Base-by-base conservation (phyloP, 1,139 yeast species). In the Candida tropicalis region DNA sequence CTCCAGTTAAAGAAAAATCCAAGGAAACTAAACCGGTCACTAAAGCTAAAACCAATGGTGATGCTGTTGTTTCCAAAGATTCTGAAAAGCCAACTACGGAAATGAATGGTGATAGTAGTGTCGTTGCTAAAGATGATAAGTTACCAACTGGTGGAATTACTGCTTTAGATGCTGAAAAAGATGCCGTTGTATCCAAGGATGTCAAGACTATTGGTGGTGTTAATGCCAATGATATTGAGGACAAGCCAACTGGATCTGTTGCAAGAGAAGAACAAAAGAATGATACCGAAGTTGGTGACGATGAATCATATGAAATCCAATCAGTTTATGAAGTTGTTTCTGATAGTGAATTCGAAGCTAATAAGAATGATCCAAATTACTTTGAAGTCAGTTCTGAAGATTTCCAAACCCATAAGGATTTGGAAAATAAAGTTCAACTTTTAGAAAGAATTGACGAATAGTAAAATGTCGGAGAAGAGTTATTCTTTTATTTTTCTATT, bases 301-400 rank as follows among this genome's bases (percentile, higher is more conserved):
- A 45, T 34, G 58, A 57, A 32, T 56, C 62, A 25, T 63, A 58
- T 48, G 75, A 68, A 40, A 59, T 66, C 29, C 65, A 63, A 50
- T 70, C 79, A 5, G 68, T 77, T 10, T 75, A 77, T 51, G 82
- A 77, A 57, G 78, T 80, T 40, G 75, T 79, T 17, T 66, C 74
- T 34, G 79, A 77, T 45, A 58, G 48, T 13, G 84, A 79, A 50
- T 79, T 51, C 54, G 73, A 71, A 43, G 62, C 62, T 10, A 56
- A 79, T 62, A 66, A 64, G 52, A 60, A 60, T 47, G 68, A 79
- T 57, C 81, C 83, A 20, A 60, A 77, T 54, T 79, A 79, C 57
- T 60, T 78, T 57, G 77, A 75, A 53, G 64, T 79, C 35, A 51
- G 67, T 16, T 60, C 59, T 38, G 73, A 65, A 18, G 74, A 72